These are phyloP conservation scores for Cornus suecica DNA, from an alignment of 148 eudicot genomes.

Conservation along the genomic window DNA sequence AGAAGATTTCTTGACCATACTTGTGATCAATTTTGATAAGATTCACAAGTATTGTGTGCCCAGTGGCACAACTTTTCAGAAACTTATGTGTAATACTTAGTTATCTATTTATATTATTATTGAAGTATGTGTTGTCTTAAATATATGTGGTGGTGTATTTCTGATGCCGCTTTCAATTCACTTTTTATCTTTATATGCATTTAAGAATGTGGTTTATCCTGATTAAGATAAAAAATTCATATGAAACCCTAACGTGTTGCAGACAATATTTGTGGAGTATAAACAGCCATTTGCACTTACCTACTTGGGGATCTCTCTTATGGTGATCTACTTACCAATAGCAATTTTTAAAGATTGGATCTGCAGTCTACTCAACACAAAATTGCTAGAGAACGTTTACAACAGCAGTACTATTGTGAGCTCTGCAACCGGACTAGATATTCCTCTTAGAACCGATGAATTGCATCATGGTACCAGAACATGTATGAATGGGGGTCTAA, in stretches of 20 bases:
- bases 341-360: constrained; percentile 32
- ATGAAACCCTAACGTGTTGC: constrained; percentile 12
- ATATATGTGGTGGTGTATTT: neutral
- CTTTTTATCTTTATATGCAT: neutral
- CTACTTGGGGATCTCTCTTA: constrained; percentile 37
- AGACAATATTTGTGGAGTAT: constrained; percentile 43
- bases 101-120: too few relatives aligned
- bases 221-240: neutral
- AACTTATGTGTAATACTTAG: neutral
- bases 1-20: too few relatives aligned
- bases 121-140: neutral
- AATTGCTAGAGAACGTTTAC: constrained; percentile 10
- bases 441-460: constrained; percentile 10
- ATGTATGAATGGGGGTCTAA: constrained; percentile 13
- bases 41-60: neutral
- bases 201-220: neutral
- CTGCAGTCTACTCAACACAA: constrained; percentile 10
- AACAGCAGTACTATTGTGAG: neutral
- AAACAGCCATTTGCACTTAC: constrained; percentile 41
- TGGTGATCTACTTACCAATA: constrained; percentile 40
- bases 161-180: neutral
- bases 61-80: neutral
- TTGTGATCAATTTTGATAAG: too few relatives aligned
- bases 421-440: constrained; percentile 11
- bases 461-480: constrained; percentile 3